phyloP scores from a whole-genome alignment of 768 basidiomycete genomes.

The Kwoniella dendrophila region DNA sequence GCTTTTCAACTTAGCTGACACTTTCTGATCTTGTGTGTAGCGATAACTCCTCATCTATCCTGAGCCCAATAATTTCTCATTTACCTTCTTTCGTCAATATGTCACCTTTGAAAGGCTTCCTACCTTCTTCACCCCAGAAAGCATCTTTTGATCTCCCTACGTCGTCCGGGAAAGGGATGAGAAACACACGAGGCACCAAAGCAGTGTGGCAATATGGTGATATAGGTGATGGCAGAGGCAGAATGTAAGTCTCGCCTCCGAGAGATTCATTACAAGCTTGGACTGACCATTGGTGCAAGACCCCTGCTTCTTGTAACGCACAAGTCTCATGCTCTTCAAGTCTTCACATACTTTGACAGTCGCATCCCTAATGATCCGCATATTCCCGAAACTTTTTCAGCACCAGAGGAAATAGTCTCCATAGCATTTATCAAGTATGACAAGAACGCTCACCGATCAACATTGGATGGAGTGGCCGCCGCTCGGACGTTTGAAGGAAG shows the following conservation, averaged over 20 bases:
- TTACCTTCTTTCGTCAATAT: slow-evolving; percentile 31
- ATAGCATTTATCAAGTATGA: slow-evolving; percentile 27
- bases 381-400: slow-evolving; percentile 28
- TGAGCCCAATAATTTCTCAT: slow-evolving; percentile 32
- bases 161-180: background rate
- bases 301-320: slow-evolving; percentile 29
- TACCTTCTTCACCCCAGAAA: slow-evolving; percentile 33
- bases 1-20: background rate
- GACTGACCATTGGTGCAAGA: slow-evolving; percentile 2
- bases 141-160: background rate
- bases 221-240: slow-evolving; percentile 35
- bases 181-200: background rate
- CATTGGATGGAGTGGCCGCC: background rate
- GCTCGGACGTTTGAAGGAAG: background rate
- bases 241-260: slow-evolving; percentile 22
- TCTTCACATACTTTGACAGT: slow-evolving; percentile 21
- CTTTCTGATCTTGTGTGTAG: background rate
- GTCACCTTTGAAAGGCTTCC: slow-evolving; percentile 30
- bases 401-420: slow-evolving; percentile 42
- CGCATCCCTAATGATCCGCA: slow-evolving; percentile 35
- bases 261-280: background rate
- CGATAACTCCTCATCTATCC: slow-evolving; percentile 25
- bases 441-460: background rate
- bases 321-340: slow-evolving; percentile 29
- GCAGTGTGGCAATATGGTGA: slow-evolving; percentile 36